Percentiles rank a stretch among this genome's conserved stretches.
These are phyloP conservation scores for Pseudogymnoascus destructans DNA, from an alignment of 2,329 filamentous ascomycete genomes.

Conservation along the genomic window DNA sequence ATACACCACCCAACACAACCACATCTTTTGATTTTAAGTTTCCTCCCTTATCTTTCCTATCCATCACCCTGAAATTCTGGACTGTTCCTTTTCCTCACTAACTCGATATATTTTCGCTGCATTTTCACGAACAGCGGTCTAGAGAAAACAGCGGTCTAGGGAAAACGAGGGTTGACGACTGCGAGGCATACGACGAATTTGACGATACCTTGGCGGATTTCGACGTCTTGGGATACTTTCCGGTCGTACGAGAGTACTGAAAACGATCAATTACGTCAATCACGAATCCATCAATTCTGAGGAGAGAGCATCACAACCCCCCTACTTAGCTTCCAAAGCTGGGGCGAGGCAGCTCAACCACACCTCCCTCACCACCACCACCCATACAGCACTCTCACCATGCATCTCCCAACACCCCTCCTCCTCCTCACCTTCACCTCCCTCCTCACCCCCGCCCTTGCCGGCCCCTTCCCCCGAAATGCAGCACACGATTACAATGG, in stretches of 20 bases:
- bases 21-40: neutral
- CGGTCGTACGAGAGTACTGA: neutral
- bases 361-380: constrained; percentile 11
- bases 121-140: too few relatives aligned
- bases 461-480: constrained; percentile 39
- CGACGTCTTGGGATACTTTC: neutral
- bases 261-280: neutral
- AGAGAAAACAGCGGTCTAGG: neutral
- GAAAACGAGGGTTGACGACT: neutral
- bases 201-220: neutral
- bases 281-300: neutral
- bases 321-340: neutral
- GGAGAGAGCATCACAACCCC: neutral
- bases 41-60: neutral
- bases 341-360: neutral
- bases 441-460: constrained; percentile 30
- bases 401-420: constrained; percentile 26
- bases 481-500: constrained; percentile 34
- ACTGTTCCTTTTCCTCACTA: neutral
- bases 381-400: constrained; percentile 20
- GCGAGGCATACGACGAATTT: neutral
- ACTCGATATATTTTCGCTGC: neutral
- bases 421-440: constrained; percentile 24
- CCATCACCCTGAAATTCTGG: neutral
- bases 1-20: neutral